phyloP scores from a whole-genome alignment of 345 rosid genomes.

The Punica granatum region DNA sequence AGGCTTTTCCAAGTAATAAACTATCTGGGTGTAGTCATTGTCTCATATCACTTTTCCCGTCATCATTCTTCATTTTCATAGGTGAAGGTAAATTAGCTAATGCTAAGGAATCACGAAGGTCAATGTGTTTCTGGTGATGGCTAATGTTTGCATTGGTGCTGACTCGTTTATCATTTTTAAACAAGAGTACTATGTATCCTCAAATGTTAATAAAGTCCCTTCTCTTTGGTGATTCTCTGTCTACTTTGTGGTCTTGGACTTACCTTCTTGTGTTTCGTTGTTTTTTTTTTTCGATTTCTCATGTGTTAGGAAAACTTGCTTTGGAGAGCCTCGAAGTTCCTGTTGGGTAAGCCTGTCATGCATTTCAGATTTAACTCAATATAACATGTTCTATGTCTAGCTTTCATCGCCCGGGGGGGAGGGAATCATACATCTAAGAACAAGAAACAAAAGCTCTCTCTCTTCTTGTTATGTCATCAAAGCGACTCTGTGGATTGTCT shows the following conservation, averaged over 20 bases:
- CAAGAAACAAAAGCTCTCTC: not conserved
- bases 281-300: not conserved
- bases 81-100: not conserved
- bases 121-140: not conserved
- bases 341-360: conserved; percentile 44
- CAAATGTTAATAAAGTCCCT: not conserved
- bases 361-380: not conserved
- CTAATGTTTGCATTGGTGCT: not conserved
- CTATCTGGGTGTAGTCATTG: not conserved
- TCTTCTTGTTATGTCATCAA: not conserved
- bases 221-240: not conserved
- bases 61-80: not conserved
- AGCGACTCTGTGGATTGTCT: no score
- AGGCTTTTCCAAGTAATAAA: not conserved
- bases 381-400: not conserved
- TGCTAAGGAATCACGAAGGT: not conserved
- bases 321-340: conserved; percentile 73
- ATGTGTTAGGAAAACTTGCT: conserved; percentile 60
- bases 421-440: conserved; percentile 3
- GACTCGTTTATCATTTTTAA: not conserved
- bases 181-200: not conserved
- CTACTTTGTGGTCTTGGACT: not conserved
- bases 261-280: not conserved
- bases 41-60: not conserved
- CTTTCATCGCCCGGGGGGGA: no score